Evolutionary conservation across 495 filamentous ascomycete genomes (phyloP), one percentile per base, ranked within the genome.

Genomic region (Tuber indicum): DNA sequence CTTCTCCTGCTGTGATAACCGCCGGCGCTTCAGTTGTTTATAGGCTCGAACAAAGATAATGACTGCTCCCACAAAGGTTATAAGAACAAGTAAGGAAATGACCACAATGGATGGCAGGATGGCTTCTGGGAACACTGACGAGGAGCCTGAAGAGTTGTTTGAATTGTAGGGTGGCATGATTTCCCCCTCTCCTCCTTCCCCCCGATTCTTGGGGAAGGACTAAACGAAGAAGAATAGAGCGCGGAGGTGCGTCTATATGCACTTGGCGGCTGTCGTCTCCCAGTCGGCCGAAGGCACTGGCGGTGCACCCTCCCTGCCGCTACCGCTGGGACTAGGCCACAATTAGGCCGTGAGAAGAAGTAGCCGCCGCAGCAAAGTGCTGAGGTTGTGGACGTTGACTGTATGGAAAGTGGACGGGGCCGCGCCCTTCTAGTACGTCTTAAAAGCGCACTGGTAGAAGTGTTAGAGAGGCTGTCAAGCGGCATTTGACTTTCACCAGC

Each of bases 61-160:
- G 69, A 82, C 81, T 82, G 81, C 81, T n/a, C 74, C 81, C 76
- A 78, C 69, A 49, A 82, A 77, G 77, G 76, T 82, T 82, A 82
- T 82, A 75, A 82, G 81, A 79, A 82, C 80, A 52, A 82, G 75
- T 73, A 82, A 70, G 69, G 80, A 72, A 82, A 82, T 72, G 36
- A 82, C 77, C 73, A 77, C 77, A 75, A 82, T 70, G 74, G 81
- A 79, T 36, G 81, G 80, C 46, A 82, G 72, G 74, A 82, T 82
- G 43, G 77, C 81, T 80, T 77, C 79, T 82, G 75, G 81, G 81
- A 81, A 74, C 70, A 82, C 81, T 82, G 81, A 82, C 81, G 78
- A 80, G 78, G 78, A 80, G 26, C 32, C 26, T 26, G 58, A 66
- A 79, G 77, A 16, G 77, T 77, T 21, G 72, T 72, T 62, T 74